These are phyloP conservation scores for Myxozyma melibiosi DNA, from an alignment of 805 yeast genomes.

Conservation along the genomic window DNA sequence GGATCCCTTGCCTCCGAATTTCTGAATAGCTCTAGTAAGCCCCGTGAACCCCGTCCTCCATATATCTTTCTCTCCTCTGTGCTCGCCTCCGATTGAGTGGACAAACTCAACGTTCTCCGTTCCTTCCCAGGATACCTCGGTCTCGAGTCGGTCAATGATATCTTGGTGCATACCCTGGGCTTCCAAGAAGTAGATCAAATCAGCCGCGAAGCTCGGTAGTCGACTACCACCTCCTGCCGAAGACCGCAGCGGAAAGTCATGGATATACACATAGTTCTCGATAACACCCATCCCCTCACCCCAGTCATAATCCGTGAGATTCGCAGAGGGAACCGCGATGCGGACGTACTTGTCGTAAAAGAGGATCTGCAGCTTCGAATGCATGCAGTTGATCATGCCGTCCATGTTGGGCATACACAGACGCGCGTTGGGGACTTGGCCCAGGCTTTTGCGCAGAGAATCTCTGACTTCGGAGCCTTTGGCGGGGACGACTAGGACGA, in stretches of 20 bases:
- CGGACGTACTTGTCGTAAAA: constrained; percentile 33
- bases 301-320: constrained; percentile 37
- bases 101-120: constrained; percentile 34
- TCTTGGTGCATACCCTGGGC: constrained; percentile 30
- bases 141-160: constrained; percentile 18
- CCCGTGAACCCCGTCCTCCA: constrained; percentile 25
- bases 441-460: not conserved
- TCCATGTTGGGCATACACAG: constrained; percentile 31
- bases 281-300: constrained; percentile 35
- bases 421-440: constrained; percentile 18
- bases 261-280: constrained; percentile 34
- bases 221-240: not conserved
- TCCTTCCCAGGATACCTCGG: constrained; percentile 28
- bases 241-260: constrained; percentile 27
- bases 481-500: constrained; percentile 30
- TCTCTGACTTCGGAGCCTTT: constrained; percentile 22
- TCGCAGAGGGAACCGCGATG: constrained; percentile 36
- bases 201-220: constrained; percentile 29
- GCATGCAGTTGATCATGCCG: constrained; percentile 32
- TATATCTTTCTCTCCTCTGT: constrained; percentile 7
- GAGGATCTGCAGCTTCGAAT: constrained; percentile 34
- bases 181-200: constrained; percentile 26
- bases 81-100: constrained; percentile 35
- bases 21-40: constrained; percentile 17
- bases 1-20: constrained; percentile 20